A percentile compares a stretch with the other conserved stretches of the same genome.
phyloP scores from a whole-genome alignment of 1,284 basidiomycete genomes.

The Microbotryum lychnidis-dioicae region DNA sequence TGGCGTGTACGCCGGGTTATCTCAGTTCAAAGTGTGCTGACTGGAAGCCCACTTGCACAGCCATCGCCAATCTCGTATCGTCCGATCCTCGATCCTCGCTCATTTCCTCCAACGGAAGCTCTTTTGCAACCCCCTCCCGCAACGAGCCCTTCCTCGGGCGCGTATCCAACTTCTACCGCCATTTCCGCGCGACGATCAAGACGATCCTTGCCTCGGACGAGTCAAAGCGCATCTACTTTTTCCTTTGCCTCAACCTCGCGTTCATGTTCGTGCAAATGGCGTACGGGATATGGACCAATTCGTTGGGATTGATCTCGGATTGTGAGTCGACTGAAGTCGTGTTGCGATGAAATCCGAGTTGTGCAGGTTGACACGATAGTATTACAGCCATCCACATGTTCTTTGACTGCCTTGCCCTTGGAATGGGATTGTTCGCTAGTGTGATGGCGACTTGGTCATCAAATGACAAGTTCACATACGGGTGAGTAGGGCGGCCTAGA shows the following conservation, averaged over 20 bases:
- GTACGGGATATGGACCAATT: slow-evolving; percentile 97
- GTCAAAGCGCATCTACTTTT: slow-evolving; percentile 93
- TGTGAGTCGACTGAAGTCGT: slow-evolving; percentile 49
- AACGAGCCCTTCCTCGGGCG: slow-evolving; percentile 18
- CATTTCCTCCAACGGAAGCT: slow-evolving; percentile 8
- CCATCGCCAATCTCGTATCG: slow-evolving; percentile 30
- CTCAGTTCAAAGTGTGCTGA: background rate
- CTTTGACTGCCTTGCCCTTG: slow-evolving; percentile 97
- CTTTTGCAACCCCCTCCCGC: background rate
- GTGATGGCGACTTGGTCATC: slow-evolving; percentile 98
- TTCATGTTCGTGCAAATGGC: slow-evolving; percentile 68
- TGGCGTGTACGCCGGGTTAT: background rate
- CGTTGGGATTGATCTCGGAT: slow-evolving; percentile 91
- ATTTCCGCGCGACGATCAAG: slow-evolving; percentile 49
- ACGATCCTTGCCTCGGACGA: slow-evolving; percentile 83
- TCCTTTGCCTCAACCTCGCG: slow-evolving; percentile 84
- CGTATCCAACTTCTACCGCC: slow-evolving; percentile 24
- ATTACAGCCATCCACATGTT: slow-evolving; percentile 95
- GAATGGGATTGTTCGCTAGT: slow-evolving; percentile 87
- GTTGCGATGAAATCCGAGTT: background rate
- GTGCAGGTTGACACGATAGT: background rate
- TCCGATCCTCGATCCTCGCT: slow-evolving; percentile 29
- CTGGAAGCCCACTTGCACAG: slow-evolving; percentile 8
- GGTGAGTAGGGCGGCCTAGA: slow-evolving; percentile 47
- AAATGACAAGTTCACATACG: slow-evolving; percentile 90